Evolutionary conservation across 2,329 filamentous ascomycete species (phyloP).

Genomic region (Cylindrodendrum hubeiense): DNA sequence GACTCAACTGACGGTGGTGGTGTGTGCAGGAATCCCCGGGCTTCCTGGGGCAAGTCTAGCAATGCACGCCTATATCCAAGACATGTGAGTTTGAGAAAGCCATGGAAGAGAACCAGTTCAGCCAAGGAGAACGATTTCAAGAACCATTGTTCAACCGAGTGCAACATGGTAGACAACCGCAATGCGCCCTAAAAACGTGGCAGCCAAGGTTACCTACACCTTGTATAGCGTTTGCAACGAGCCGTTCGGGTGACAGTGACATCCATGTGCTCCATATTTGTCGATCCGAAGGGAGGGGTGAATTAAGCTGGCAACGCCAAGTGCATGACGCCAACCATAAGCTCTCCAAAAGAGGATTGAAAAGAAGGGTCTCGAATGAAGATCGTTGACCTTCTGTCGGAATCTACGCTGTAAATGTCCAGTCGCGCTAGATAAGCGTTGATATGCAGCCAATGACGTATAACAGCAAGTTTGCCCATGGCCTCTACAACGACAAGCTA

Average conservation of each 20-base stretch:
- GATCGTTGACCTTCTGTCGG: background rate
- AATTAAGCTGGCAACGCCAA: background rate
- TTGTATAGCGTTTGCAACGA: background rate
- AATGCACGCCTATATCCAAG: background rate
- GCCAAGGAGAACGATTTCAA: too few species aligned
- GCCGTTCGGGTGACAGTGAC: slow-evolving; percentile 2
- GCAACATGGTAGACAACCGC: background rate
- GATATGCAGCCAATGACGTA: background rate
- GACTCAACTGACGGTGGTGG: background rate
- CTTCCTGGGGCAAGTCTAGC: background rate
- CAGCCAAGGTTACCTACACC: background rate
- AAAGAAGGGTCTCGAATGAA: background rate
- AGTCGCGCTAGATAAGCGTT: background rate
- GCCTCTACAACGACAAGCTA: background rate
- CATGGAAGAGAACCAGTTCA: background rate
- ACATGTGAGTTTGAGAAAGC: background rate
- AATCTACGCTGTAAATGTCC: background rate
- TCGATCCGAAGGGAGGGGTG: slow-evolving; percentile 10
- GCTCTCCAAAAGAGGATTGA: background rate
- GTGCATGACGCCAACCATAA: background rate
- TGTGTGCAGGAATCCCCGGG: background rate
- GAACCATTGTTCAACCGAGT: background rate
- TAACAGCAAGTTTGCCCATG: background rate
- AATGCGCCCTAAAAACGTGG: slow-evolving; percentile 15
- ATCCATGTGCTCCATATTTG: slow-evolving; percentile 7